These are phyloP conservation scores for Geotrichum citri-aurantii DNA, from an alignment of 1,139 yeast genomes.

Conservation along the genomic window DNA sequence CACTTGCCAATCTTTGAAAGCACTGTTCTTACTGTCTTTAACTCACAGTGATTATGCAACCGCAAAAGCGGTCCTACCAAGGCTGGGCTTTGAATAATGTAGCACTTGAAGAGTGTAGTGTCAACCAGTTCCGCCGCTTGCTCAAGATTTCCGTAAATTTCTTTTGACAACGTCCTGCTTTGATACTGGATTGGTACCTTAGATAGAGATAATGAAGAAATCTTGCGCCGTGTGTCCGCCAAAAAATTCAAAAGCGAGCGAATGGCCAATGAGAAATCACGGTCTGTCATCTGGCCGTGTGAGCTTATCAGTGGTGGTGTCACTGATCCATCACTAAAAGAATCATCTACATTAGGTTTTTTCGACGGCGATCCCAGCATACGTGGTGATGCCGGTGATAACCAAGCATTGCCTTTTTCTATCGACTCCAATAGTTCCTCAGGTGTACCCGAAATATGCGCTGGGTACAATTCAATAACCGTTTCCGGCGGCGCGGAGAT, in stretches of 20 bases:
- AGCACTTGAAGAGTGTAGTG: constrained; percentile 72
- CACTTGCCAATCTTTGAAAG: constrained; percentile 50
- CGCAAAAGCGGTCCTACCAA: constrained; percentile 80
- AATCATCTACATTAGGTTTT: neutral
- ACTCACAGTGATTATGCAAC: constrained; percentile 67
- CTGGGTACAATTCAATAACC: constrained; percentile 46
- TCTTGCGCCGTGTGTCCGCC: constrained; percentile 47
- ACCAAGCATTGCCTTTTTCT: neutral
- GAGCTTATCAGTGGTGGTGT: neutral
- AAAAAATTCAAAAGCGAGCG: constrained; percentile 51
- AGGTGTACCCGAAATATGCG: constrained; percentile 28
- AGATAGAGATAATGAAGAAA: constrained; percentile 19
- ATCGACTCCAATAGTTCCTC: constrained; percentile 20
- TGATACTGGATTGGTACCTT: constrained; percentile 2
- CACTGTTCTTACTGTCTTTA: constrained; percentile 52
- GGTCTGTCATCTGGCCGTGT: neutral
- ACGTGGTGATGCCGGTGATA: neutral
- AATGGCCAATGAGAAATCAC: constrained; percentile 39
- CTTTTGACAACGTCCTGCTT: neutral
- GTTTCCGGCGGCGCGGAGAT: constrained; percentile 54
- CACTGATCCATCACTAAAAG: neutral
- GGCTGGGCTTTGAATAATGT: constrained; percentile 59
- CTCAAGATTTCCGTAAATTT: constrained; percentile 8
- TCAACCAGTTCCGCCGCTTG: constrained; percentile 52
- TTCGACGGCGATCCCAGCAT: neutral